Evolutionary conservation across 2,329 filamentous ascomycete species (phyloP).

Genomic region (Curvularia sp.): DNA sequence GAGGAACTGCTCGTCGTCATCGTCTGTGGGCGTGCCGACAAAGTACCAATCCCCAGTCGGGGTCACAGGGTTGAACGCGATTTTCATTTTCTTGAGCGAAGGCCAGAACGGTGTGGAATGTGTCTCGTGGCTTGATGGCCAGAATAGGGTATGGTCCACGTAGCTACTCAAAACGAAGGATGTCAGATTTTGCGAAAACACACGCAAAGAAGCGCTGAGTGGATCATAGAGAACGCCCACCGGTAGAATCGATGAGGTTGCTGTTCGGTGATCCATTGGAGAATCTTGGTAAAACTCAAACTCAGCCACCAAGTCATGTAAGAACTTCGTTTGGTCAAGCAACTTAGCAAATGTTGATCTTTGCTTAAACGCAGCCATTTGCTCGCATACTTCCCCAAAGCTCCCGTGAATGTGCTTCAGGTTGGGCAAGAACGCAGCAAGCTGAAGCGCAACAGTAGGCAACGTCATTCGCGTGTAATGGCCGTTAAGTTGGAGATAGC

Average conservation of each 20-base stretch:
- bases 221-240: slow-evolving; percentile 5
- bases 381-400: slow-evolving; percentile 2
- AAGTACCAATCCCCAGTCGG: slow-evolving; percentile 20
- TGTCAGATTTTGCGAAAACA: slow-evolving; percentile 5
- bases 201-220: slow-evolving; percentile 5
- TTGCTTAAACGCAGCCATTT: not conserved
- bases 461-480: not conserved
- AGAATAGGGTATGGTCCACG: slow-evolving; percentile 3
- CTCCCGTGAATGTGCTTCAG: not conserved
- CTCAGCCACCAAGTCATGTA: not conserved
- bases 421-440: slow-evolving; percentile 5
- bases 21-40: slow-evolving; percentile 9
- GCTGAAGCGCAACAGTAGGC: slow-evolving; percentile 1
- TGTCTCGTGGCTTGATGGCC: slow-evolving; percentile 10
- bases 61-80: slow-evolving; percentile 8
- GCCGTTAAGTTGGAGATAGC: slow-evolving; percentile 3
- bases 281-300: not conserved
- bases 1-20: slow-evolving; percentile 10
- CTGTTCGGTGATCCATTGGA: slow-evolving; percentile 1
- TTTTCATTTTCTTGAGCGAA: not conserved
- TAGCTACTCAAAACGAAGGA: slow-evolving; percentile 1
- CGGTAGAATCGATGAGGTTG: slow-evolving; percentile 1
- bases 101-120: slow-evolving; percentile 2
- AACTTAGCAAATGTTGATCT: slow-evolving; percentile 1
- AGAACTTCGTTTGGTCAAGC: slow-evolving; percentile 5